Percentiles rank a stretch among this genome's conserved stretches.
phyloP scores from a whole-genome alignment of 2,329 filamentous ascomycete genomes.

The Zarea fungicola region DNA sequence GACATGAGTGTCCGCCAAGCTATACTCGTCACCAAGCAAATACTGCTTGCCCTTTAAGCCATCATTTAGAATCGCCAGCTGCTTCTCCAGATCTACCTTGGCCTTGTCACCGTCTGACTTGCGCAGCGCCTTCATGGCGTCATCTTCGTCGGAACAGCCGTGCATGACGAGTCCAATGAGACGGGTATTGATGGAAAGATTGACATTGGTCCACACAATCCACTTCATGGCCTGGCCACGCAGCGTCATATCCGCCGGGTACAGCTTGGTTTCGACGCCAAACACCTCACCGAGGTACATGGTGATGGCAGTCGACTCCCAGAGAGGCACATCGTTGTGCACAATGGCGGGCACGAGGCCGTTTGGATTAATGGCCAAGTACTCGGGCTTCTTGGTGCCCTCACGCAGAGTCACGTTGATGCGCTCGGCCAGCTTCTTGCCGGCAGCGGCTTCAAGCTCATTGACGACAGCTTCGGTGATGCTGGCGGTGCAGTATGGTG shows the following conservation, averaged over 20 bases:
- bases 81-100: neutral
- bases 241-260: neutral
- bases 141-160: neutral
- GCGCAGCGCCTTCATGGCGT: neutral
- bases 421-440: conserved; percentile 3
- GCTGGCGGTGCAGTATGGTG: conserved; percentile 8
- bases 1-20: conserved; percentile 10
- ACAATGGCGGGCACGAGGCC: conserved; percentile 14
- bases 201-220: conserved; percentile 11
- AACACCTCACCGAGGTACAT: conserved; percentile 9
- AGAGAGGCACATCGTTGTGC: neutral
- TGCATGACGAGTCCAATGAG: neutral
- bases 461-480: conserved; percentile 13
- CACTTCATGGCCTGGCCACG: conserved; percentile 14
- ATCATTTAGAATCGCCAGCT: neutral
- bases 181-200: neutral
- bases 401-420: conserved; percentile 2
- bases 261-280: conserved; percentile 7
- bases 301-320: conserved; percentile 16
- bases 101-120: neutral
- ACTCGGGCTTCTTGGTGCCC: neutral
- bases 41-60: conserved; percentile 1
- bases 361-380: conserved; percentile 15
- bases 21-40: neutral
- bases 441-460: conserved; percentile 12